These are phyloP conservation scores for Flaveria ramosissima DNA, from an alignment of 129 eudicot species.

Conservation along the genomic window DNA sequence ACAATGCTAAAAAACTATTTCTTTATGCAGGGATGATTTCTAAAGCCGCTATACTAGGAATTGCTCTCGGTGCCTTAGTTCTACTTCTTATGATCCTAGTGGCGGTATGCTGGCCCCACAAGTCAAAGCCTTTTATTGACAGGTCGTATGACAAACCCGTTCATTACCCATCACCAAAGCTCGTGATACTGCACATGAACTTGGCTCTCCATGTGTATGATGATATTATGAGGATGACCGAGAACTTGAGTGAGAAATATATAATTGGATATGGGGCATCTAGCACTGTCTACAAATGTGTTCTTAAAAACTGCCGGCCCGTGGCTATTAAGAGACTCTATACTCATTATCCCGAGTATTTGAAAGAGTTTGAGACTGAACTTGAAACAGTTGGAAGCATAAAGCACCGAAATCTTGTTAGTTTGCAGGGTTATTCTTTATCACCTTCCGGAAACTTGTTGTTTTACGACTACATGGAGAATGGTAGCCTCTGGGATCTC, in stretches of 20 bases:
- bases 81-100: conserved; percentile 84
- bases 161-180: conserved; percentile 81
- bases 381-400: conserved; percentile 92
- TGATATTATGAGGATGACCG: conserved; percentile 98
- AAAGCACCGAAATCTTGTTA: conserved; percentile 87
- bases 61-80: conserved; percentile 81
- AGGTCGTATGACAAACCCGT: conserved; percentile 83
- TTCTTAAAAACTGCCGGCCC: conserved; percentile 87
- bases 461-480: conserved; percentile 97
- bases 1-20: neutral
- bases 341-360: conserved; percentile 66
- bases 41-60: conserved; percentile 89
- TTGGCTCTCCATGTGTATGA: conserved; percentile 98
- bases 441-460: conserved; percentile 86
- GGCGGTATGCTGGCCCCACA: conserved; percentile 81
- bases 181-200: conserved; percentile 97
- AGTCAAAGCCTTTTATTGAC: conserved; percentile 52
- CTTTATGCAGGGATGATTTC: conserved; percentile 54
- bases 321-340: conserved; percentile 90
- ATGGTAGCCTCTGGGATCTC: conserved; percentile 99
- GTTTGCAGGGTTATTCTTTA: conserved; percentile 96
- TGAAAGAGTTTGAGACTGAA: conserved; percentile 93
- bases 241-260: conserved; percentile 86
- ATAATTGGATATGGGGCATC: conserved; percentile 95
- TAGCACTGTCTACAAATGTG: conserved; percentile 95